Evolutionary conservation across 345 rosid species (phyloP).

Genomic region (Lepidium sativum): DNA sequence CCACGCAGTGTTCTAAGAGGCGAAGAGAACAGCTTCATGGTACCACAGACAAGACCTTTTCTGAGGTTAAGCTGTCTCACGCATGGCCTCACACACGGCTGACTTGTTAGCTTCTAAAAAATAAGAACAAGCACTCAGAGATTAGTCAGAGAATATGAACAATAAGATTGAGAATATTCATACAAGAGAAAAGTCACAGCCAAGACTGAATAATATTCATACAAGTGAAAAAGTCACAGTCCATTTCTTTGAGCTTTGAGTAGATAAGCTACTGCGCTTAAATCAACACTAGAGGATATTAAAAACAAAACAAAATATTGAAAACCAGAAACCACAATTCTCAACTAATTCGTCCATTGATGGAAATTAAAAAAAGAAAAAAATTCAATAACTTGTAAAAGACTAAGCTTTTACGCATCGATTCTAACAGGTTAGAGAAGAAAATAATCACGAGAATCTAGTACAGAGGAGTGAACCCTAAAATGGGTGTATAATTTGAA

Average conservation of each 20-base stretch:
- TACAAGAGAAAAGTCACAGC: not conserved
- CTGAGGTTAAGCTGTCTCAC: constrained; percentile 66
- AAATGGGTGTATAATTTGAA: not conserved
- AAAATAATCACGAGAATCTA: not conserved
- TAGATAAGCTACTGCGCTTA: not conserved
- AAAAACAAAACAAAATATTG: not conserved
- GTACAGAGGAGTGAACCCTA: not conserved
- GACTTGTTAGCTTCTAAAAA: constrained; percentile 38
- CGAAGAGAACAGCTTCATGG: constrained; percentile 45
- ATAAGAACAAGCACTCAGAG: not conserved
- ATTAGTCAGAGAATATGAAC: not conserved
- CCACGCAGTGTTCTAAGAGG: constrained; percentile 63
- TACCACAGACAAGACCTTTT: constrained; percentile 57
- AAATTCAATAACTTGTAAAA: not conserved
- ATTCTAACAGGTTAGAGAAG: not conserved
- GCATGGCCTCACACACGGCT: constrained; percentile 54
- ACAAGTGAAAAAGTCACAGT: not conserved
- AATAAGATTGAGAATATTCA: not conserved
- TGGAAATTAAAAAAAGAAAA: not conserved
- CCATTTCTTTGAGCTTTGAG: not conserved
- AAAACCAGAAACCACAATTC: not conserved
- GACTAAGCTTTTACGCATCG: not conserved
- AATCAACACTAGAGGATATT: not conserved
- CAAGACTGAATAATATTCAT: no score
- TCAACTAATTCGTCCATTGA: not conserved